Percentiles rank a stretch among this genome's conserved stretches.
Evolutionary conservation across 306 rosid species (phyloP).

Genomic region (cucumber (Cucumis sativus)): DNA sequence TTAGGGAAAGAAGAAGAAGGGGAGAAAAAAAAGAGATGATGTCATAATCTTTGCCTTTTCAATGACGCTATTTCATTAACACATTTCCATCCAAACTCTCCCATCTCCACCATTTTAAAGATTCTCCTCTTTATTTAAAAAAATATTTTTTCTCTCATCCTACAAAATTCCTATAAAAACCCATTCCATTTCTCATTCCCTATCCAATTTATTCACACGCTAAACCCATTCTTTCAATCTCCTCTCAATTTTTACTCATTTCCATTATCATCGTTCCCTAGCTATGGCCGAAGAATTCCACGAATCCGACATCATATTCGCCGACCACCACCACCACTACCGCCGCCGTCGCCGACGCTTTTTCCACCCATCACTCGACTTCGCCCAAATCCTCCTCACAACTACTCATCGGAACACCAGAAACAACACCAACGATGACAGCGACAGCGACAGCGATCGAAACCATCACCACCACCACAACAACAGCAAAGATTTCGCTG

Average conservation of each 20-base stretch:
- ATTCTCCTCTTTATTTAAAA: background rate
- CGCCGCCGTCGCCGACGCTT: background rate
- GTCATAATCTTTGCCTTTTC: background rate
- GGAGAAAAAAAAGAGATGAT: background rate
- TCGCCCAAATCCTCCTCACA: background rate
- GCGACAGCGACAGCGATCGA: background rate
- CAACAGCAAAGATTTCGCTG: slow-evolving; percentile 7
- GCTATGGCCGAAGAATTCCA: slow-evolving; percentile 41
- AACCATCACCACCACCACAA: slow-evolving; percentile 3
- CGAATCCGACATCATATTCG: slow-evolving; percentile 67
- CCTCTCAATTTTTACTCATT: slow-evolving; percentile 2
- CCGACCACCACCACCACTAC: slow-evolving; percentile 17
- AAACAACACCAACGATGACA: background rate
- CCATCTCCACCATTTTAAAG: slow-evolving; percentile 25
- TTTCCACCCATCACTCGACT: background rate
- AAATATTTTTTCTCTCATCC: too few relatives aligned
- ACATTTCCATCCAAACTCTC: background rate
- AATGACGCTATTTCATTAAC: background rate
- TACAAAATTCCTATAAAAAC: slow-evolving; percentile 4
- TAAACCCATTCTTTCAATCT: background rate
- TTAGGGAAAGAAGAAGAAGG: too few relatives aligned
- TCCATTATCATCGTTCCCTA: background rate
- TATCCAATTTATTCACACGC: background rate
- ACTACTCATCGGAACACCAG: background rate
- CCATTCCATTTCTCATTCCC: background rate